Evolutionary conservation across 768 basidiomycete genomes (phyloP).

Genomic region (Lactarius deliciosus): DNA sequence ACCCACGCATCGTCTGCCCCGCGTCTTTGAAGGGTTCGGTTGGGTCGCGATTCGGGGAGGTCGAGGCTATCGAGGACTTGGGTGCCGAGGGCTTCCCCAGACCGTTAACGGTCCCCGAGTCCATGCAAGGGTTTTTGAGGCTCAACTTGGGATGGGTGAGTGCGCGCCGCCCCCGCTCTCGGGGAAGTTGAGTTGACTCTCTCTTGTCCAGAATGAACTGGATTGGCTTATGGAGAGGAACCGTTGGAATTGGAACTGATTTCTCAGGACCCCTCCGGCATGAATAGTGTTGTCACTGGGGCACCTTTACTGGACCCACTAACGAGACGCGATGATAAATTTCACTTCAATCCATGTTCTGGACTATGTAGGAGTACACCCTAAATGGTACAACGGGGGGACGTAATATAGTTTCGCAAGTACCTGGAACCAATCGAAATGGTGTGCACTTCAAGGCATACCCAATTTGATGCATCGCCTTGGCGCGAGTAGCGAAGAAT

Average conservation of each 20-base stretch:
- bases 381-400: slow-evolving; percentile 2
- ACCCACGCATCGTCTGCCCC: slow-evolving; percentile 15
- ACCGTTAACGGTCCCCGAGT: slow-evolving; percentile 16
- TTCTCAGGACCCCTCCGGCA: neutral
- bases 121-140: slow-evolving; percentile 14
- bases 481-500: neutral
- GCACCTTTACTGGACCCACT: neutral
- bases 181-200: neutral
- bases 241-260: slow-evolving; percentile 20
- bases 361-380: slow-evolving; percentile 18
- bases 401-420: neutral
- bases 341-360: neutral
- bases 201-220: slow-evolving; percentile 8
- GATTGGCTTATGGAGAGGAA: slow-evolving; percentile 25
- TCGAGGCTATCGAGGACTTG: slow-evolving; percentile 19
- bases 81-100: slow-evolving; percentile 5
- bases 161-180: neutral
- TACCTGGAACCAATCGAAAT: neutral
- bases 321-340: no score
- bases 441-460: neutral
- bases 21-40: neutral
- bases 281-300: neutral
- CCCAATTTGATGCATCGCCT: neutral
- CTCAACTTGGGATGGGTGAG: slow-evolving; percentile 16
- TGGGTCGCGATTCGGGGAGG: slow-evolving; percentile 14